phyloP scores from a whole-genome alignment of 169 alveolate species.

The Babesia gibsoni region DNA sequence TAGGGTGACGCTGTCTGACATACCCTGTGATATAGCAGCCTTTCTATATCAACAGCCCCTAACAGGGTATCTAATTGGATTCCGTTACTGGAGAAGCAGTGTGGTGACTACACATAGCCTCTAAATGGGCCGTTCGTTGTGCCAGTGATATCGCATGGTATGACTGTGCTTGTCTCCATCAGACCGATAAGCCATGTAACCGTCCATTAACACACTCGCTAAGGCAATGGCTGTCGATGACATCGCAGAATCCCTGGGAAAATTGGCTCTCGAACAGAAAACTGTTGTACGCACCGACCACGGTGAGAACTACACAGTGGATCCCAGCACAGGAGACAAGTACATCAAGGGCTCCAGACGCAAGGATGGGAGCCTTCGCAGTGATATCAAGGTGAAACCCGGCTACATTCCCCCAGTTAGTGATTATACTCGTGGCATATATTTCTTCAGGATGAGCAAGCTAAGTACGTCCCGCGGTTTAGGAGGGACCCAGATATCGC shows the following conservation, averaged over 20 bases:
- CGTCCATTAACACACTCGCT: too few relatives aligned
- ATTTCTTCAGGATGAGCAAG: slow-evolving; percentile 33
- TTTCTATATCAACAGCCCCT: too few relatives aligned
- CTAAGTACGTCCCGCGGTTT: slow-evolving; percentile 21
- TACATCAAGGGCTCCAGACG: slow-evolving; percentile 67
- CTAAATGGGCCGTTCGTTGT: too few relatives aligned
- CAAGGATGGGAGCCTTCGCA: slow-evolving; percentile 73
- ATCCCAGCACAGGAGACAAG: slow-evolving; percentile 64
- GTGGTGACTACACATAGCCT: too few relatives aligned
- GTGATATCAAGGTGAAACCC: slow-evolving; percentile 67
- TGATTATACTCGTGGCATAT: background rate
- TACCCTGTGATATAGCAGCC: too few relatives aligned
- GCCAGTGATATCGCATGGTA: too few relatives aligned
- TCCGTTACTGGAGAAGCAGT: too few relatives aligned
- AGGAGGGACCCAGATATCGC: slow-evolving; percentile 3
- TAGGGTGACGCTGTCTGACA: too few relatives aligned
- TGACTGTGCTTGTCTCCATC: too few relatives aligned
- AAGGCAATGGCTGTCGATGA: slow-evolving; percentile 34
- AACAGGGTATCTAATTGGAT: too few relatives aligned
- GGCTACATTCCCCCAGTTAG: slow-evolving; percentile 75
- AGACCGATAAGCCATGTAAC: too few relatives aligned
- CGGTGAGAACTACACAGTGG: slow-evolving; percentile 69
- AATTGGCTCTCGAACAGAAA: background rate
- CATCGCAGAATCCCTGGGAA: slow-evolving; percentile 10
- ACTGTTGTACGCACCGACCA: slow-evolving; percentile 29